Evolutionary conservation across 257 asterid species (phyloP), one percentile per base, ranked within the genome.

Genomic region (Nicotiana undulata): DNA sequence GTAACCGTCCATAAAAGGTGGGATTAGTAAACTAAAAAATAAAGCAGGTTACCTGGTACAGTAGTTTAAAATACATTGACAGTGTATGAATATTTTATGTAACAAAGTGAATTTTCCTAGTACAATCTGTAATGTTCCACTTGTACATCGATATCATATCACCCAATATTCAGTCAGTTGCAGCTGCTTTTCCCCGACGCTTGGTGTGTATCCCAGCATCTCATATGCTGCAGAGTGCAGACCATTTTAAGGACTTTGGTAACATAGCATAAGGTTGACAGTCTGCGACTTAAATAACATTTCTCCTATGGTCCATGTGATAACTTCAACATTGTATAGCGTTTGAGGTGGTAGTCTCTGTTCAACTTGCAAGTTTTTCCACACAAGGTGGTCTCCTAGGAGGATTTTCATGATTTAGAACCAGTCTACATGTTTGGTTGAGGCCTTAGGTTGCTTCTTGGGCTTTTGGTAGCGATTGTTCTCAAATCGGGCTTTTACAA

Each of bases 401-500:
- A 44, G 34, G 77, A 46, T 4, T 72, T 46, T 24, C 61, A 72
- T 5, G 68, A 37, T 53, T 84, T 82, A 88, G 81, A 84, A 88
- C 95, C 94, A 89, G 84, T 90, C 91, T 2, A 87, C 97, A 68
- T 86, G 89, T 84, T 90, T 40, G 76, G 85, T 84, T 59, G 92
- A 91, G 84, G 40, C 89, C 80, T 85, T 87, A 16, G 89, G 79
- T 20, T 90, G 88, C 84, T 83, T 88, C 88, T 88, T 92, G 5
- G 97, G 97, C 77, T 63, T 86, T 77, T 77, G 88, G 72, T 86
- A 93, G 51, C 97, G 91, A 82, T 90, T 92, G 74, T 95, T 93
- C 92, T 92, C 97, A 56, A 83, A 91, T 64, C 55, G 88, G 75
- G 98, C 99, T 85, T 93, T 93, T 32, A 84, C 85, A 74, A 95